Evolutionary conservation across 768 basidiomycete genomes (phyloP).

Genomic region (Leccinum subtestaceum): DNA sequence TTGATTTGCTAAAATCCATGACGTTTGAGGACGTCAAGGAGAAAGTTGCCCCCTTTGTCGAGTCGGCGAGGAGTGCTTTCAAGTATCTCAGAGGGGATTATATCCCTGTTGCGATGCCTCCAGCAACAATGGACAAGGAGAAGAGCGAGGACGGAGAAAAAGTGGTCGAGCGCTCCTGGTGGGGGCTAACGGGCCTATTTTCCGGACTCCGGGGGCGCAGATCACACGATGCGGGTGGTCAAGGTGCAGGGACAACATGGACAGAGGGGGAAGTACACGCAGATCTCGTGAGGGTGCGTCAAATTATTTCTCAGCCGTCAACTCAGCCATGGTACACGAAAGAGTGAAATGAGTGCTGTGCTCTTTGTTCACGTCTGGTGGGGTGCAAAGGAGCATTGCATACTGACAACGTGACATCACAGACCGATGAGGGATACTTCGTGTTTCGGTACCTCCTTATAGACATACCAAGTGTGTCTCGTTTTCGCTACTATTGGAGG

Average conservation of each 20-base stretch:
- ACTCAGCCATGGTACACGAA: not conserved
- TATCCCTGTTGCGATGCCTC: constrained; percentile 36
- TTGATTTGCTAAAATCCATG: constrained; percentile 50
- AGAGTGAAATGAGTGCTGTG: constrained; percentile 1
- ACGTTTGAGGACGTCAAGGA: constrained; percentile 57
- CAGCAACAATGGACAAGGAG: constrained; percentile 29
- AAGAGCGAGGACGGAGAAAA: constrained; percentile 29
- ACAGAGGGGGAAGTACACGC: constrained; percentile 82
- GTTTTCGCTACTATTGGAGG: constrained; percentile 19
- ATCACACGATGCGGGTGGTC: constrained; percentile 29
- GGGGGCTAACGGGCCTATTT: constrained; percentile 67
- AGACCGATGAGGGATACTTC: constrained; percentile 79
- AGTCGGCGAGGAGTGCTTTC: constrained; percentile 57
- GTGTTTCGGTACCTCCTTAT: constrained; percentile 74
- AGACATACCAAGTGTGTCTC: constrained; percentile 70
- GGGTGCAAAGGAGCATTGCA: constrained; percentile 1
- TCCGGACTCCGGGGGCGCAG: constrained; percentile 52
- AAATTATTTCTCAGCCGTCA: constrained; percentile 4
- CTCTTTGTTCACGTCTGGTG: constrained; percentile 3
- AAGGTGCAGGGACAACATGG: constrained; percentile 45
- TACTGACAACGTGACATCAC: constrained; percentile 13
- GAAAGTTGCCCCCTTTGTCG: constrained; percentile 38
- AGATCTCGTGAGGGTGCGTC: constrained; percentile 66
- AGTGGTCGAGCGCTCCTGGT: constrained; percentile 38
- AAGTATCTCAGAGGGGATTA: constrained; percentile 71